Conservation (phyloP, 2,329 filamentous ascomycete species). For the Botrytis byssoidea region DNA sequence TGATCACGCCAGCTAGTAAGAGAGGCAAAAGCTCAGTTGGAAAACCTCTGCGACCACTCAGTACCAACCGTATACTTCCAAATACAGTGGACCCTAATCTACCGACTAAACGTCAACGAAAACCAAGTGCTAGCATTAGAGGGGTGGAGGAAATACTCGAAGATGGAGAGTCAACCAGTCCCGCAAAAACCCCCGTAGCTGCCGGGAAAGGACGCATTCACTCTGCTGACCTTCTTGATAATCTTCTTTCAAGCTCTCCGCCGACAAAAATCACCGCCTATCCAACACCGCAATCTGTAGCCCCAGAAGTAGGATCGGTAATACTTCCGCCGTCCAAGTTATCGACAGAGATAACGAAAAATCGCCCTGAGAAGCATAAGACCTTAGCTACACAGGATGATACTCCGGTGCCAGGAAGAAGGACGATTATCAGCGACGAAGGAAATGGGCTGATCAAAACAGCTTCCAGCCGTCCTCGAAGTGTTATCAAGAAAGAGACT, state of each 20-base stretch:
- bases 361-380: neutral
- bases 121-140: slow-evolving; percentile 21
- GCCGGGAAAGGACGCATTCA: neutral
- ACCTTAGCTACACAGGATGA: neutral
- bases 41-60: slow-evolving; percentile 32
- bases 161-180: slow-evolving; percentile 27
- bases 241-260: slow-evolving; percentile 25
- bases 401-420: neutral
- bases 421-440: neutral
- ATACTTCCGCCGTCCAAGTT: neutral
- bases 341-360: neutral
- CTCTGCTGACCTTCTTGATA: slow-evolving; percentile 17
- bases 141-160: slow-evolving; percentile 30
- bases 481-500: neutral
- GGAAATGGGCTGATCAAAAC: neutral
- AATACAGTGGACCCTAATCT: slow-evolving; percentile 26
- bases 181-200: too few relatives aligned
- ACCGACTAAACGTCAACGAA: slow-evolving; percentile 27
- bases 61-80: slow-evolving; percentile 35
- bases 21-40: slow-evolving; percentile 1
- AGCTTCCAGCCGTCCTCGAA: neutral
- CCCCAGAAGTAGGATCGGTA: slow-evolving; percentile 1
- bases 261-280: neutral
- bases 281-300: neutral
- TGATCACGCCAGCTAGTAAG: slow-evolving; percentile 21